Evolutionary conservation across 495 filamentous ascomycete species (phyloP), one percentile per base, ranked within the genome.

Genomic region (Penicillium roqueforti): DNA sequence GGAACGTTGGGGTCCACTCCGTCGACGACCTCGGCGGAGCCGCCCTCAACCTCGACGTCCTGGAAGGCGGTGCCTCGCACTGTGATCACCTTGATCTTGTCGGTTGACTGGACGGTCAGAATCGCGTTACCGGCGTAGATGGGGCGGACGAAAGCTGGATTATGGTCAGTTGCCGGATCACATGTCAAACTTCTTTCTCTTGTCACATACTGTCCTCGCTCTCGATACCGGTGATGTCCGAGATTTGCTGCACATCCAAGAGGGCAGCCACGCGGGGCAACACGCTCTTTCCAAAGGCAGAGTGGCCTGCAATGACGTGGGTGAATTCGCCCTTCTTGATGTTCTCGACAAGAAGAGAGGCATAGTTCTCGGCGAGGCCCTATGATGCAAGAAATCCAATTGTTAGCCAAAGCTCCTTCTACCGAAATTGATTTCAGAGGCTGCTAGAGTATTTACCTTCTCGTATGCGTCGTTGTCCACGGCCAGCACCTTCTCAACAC

Each of bases 101-200:
- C 95, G 51, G 81, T 81, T 6, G 90, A 95, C 68, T 97, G 88
- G 28, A 97, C 91, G n/a, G 95, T 98, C 13, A 95, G 83, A 61
- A 98, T 93, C 45, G 91, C 95, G 67, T 98, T 98, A 38, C 93
- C 93, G 47, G 93, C 93, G 65, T 98, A 98, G 65, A 98, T 96
- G 39, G 95, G 92, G 29, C 93, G 89, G 38, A 97, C 88, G 67
- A 97, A 98, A 19, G 90, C 82, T 85, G 54, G 19, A 26, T 53
- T 10, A 38, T 28, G 6, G 47, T 72, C 34, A 71, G 59, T 43
- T 20, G 43, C 22, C 29, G 50, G 22, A 41, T 63, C 59, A 65
- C 60, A 63, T 63, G 60, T 52, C 48, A 62, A 54, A 29, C 28
- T 44, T 29, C 5, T 37, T 29, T n/a, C 14, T 50, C 49, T 26